Base-by-base conservation (phyloP, 306 rosid species). In the Comarum palustre region DNA sequence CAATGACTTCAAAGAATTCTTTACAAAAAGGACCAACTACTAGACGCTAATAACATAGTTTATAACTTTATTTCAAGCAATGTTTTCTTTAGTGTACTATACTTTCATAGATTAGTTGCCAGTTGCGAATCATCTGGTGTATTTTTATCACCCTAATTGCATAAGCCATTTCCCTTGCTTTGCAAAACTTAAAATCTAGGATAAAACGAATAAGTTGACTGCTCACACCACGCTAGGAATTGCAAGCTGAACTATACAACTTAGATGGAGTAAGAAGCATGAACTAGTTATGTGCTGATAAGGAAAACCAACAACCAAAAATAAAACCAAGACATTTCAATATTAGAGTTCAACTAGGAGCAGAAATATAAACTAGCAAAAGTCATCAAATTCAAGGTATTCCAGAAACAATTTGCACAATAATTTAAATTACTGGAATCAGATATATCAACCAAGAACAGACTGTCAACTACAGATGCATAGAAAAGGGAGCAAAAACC, bases 401-500 rank as follows among this genome's bases (percentile, higher is more conserved):
- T n/a, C n/a, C 12, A 55, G 45, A 41, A 65, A 9, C 47, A 29
- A 62, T 2, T 22, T n/a, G 24, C 38, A 38, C 48, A 12, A 32
- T 36, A 60, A 48, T 38, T 27, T 52, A 67, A 58, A 52, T 68
- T 7, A 79, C 76, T 50, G 36, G 16, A 31, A 50, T 41, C 38
- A 32, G 42, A 16, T 29, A 62, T 61, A 64, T 20, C 43, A 63
- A 55, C 57, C 29, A 73, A 65, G 66, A 67, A 79, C 29, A 32
- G 52, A 47, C 79, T 73, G 67, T 60, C 58, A 41, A 58, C 66
- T 61, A 25, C 59, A 43, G 78, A 79, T 68, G 74, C 81, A 67
- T 61, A 66, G 71, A 60, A 73, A 71, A 54, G 79, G 38, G 67
- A 78, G 79, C 58, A 24, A 73, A 79, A 47, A 63, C 71, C 50